phyloP scores from a whole-genome alignment of 768 basidiomycete species.

The Mycena vitilis region DNA sequence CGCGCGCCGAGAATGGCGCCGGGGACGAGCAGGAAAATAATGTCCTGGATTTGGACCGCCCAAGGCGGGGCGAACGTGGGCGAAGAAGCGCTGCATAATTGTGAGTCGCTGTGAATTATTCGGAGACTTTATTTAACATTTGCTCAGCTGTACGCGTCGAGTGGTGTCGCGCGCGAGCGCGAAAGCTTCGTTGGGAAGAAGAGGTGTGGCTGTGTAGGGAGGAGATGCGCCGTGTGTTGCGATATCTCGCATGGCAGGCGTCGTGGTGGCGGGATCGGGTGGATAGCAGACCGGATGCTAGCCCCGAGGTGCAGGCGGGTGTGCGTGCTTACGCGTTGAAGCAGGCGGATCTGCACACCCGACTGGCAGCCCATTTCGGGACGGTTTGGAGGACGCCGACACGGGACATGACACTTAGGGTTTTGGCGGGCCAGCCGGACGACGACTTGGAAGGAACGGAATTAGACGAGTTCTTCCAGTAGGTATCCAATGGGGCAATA shows the following conservation, averaged over 20 bases:
- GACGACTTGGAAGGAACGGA: background rate
- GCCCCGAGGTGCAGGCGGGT: background rate
- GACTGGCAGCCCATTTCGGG: background rate
- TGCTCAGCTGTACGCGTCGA: background rate
- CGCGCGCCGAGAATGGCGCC: background rate
- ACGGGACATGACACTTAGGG: no score
- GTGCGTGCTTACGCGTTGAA: background rate
- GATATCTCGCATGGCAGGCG: constrained; percentile 5
- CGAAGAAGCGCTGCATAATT: background rate
- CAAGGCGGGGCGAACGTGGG: background rate
- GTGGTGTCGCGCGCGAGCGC: background rate
- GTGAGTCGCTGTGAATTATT: no score
- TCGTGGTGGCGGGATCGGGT: background rate
- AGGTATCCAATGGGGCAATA: no score
- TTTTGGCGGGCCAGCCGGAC: background rate
- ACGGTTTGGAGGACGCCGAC: background rate
- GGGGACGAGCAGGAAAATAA: background rate
- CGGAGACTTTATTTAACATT: no score
- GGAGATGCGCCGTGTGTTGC: constrained; percentile 24
- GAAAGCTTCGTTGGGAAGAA: background rate
- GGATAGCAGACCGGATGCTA: background rate
- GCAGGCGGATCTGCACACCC: background rate
- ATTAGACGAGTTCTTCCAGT: no score
- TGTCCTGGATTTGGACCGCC: background rate
- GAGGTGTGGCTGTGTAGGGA: constrained; percentile 19